Percentiles rank a stretch among this genome's conserved stretches.
Evolutionary conservation across 148 eudicot genomes (phyloP).

Genomic region (Fagopyrum esculentum): DNA sequence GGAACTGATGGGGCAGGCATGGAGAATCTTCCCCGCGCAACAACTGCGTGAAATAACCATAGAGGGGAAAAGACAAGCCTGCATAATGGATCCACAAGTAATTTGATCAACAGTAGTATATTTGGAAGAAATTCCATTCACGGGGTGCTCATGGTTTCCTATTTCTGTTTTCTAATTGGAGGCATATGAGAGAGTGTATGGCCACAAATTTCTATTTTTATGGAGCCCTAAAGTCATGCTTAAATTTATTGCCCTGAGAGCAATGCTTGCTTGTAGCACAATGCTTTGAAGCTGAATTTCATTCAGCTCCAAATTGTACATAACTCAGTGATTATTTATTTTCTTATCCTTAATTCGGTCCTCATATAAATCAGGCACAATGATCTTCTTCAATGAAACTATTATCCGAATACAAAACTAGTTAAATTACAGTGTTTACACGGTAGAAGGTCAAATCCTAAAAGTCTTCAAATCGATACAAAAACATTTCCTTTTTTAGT

Average conservation of each 20-base stretch:
- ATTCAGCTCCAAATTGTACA: background rate
- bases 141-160: too few relatives aligned
- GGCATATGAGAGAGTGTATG: background rate
- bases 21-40: slow-evolving; percentile 92
- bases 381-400: background rate
- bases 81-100: slow-evolving; percentile 18
- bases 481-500: background rate
- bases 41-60: slow-evolving; percentile 84
- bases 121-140: background rate
- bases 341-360: background rate
- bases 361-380: background rate
- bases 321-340: background rate
- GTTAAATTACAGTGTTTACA: background rate
- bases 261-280: background rate
- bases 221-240: background rate
- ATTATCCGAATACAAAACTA: background rate
- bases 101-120: background rate
- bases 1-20: slow-evolving; percentile 94
- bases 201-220: background rate
- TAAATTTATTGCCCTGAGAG: background rate
- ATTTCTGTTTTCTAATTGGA: background rate
- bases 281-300: background rate
- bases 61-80: slow-evolving; percentile 80
- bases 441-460: background rate
- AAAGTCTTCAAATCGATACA: background rate